Evolutionary conservation across 352 stramenopile genomes (phyloP).

Genomic region (Phytophthora constricta): DNA sequence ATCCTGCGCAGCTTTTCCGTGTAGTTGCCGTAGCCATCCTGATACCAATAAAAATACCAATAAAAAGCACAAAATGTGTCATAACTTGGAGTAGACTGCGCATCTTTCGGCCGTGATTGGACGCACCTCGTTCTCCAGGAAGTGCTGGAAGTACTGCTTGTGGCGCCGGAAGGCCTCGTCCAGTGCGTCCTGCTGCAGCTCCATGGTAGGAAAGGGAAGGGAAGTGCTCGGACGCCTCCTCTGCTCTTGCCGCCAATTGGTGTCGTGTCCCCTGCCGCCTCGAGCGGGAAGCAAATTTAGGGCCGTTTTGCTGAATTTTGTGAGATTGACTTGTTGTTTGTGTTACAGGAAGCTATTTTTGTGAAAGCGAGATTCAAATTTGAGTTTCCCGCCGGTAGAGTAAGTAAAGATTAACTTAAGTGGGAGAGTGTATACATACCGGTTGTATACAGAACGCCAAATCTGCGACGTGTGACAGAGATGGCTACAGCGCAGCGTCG

Average conservation of each 20-base stretch:
- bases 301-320: neutral
- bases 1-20: constrained; percentile 82
- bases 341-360: constrained; percentile 2
- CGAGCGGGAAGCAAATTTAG: neutral
- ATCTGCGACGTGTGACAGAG: constrained; percentile 41
- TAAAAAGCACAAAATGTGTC: too few species aligned
- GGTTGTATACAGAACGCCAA: neutral
- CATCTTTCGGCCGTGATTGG: too few species aligned
- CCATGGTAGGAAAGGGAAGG: constrained; percentile 44
- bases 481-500: constrained; percentile 34
- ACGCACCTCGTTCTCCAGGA: constrained; percentile 80
- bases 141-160: constrained; percentile 90
- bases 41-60: neutral
- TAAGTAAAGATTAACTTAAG: neutral
- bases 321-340: constrained; percentile 9
- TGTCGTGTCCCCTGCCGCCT: neutral
- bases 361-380: constrained; percentile 18
- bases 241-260: constrained; percentile 18
- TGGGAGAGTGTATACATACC: neutral
- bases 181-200: constrained; percentile 83
- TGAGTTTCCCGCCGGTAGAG: constrained; percentile 8
- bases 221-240: neutral
- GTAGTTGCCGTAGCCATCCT: constrained; percentile 83
- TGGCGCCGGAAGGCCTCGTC: constrained; percentile 88
- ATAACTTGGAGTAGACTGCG: too few species aligned